Evolutionary conservation across 2,329 filamentous ascomycete genomes (phyloP), one percentile per base, ranked within the genome.

Genomic region (Daldinia sp.): DNA sequence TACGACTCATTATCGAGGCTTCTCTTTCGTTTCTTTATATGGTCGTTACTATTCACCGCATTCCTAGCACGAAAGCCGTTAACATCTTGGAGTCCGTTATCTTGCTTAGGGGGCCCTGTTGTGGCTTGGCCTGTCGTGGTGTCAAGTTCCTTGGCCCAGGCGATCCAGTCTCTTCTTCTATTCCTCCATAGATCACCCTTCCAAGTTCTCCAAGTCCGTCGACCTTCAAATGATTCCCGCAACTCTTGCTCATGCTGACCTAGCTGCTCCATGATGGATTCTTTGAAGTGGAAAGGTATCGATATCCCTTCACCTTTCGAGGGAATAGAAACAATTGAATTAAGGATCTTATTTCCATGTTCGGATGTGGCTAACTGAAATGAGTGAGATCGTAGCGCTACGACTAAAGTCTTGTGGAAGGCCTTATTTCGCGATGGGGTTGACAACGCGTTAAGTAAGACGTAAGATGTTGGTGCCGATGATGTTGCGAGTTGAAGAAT

Each of bases 401-500:
- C 77, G 8, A 84, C 82, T 15, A 87, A 77, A 34, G 79, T 74
- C 70, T 87, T 87, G 77, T 87, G 85, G 74, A 87, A 86, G 35
- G 79, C 73, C 5, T 83, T 81, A 68, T 82, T 82, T 55, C 80
- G 72, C 0, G 83, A 80, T 0, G 82, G 78, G 0, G 79, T 80
- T 29, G 77, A 69, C 15, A 87, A 76, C 3, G 84, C 83, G 6
- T 81, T 80, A n/a, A 79, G 76, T 45, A 87, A 74, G 35, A 87
- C 77, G 6, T 75, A 79, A 74, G 54, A 83, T 77, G 83, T 83
- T 2, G 83, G 78, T 43, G 79, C 75, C 1, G 83, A 84, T 0
- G 79, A 75, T 1, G 78, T 89, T 23, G 92, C 88, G 55, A 98
- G 85, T 35, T 83, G 80, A 29, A 92, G 74, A 56, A 89, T 81